phyloP scores from a whole-genome alignment of 1,284 basidiomycete genomes.

The Puccinia sorghi region DNA sequence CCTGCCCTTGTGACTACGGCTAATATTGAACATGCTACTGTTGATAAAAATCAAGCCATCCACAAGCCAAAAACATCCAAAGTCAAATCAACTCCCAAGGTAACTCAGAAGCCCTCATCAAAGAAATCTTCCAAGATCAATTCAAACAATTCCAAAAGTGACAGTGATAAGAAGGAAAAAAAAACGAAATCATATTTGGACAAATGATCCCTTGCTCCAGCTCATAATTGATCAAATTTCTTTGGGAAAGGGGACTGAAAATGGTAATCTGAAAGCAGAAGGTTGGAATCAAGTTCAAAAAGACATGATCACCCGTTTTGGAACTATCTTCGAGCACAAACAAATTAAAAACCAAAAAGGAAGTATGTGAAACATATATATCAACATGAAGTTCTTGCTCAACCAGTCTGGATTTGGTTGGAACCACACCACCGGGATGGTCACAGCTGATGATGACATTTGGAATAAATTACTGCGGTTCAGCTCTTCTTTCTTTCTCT shows the following conservation, averaged over 20 bases:
- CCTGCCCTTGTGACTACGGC: too few relatives aligned
- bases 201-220: background rate
- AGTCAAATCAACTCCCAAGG: too few relatives aligned
- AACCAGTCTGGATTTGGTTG: conserved; percentile 15
- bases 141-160: too few relatives aligned
- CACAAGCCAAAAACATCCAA: too few relatives aligned
- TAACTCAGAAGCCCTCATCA: too few relatives aligned
- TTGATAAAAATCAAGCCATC: too few relatives aligned
- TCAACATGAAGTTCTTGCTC: background rate
- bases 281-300: background rate
- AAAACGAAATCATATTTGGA: conserved; percentile 15
- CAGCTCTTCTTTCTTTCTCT: too few relatives aligned
- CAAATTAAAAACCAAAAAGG: conserved; percentile 33
- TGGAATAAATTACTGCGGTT: too few relatives aligned
- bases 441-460: conserved; percentile 7
- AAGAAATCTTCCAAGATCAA: too few relatives aligned
- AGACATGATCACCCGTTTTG: background rate
- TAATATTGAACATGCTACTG: too few relatives aligned
- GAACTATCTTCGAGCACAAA: background rate
- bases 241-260: background rate
- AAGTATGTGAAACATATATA: background rate
- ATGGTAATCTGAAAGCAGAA: conserved; percentile 12
- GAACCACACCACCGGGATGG: background rate
- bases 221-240: background rate
- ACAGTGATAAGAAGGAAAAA: too few relatives aligned